Percentiles rank a stretch among this genome's conserved stretches.
These are phyloP conservation scores for Zymoseptoria passerinii DNA, from an alignment of 2,329 filamentous ascomycete genomes.

Conservation along the genomic window DNA sequence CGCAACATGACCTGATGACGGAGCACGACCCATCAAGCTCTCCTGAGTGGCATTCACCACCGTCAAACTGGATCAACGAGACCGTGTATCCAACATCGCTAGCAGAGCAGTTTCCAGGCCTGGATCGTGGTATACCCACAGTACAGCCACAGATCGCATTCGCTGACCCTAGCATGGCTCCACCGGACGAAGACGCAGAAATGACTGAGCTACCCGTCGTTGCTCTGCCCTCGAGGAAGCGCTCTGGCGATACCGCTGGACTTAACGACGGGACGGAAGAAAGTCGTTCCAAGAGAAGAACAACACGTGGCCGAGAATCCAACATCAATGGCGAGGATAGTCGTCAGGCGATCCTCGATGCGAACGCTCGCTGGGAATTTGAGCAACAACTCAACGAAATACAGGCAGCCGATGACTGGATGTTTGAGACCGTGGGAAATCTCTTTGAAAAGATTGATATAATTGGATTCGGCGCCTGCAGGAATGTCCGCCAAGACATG, in stretches of 20 bases:
- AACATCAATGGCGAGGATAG: constrained; percentile 40
- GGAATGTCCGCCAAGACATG: constrained; percentile 24
- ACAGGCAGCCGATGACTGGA: constrained; percentile 48
- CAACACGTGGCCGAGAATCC: constrained; percentile 52
- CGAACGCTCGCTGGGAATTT: constrained; percentile 47
- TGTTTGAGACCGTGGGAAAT: constrained; percentile 47
- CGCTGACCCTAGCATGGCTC: constrained; percentile 20
- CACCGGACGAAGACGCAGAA: constrained; percentile 24
- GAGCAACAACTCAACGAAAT: constrained; percentile 47
- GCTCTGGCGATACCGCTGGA: constrained; percentile 52
- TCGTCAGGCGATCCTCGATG: constrained; percentile 29
- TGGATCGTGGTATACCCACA: constrained; percentile 24
- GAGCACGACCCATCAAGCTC: constrained; percentile 1
- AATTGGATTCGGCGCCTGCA: constrained; percentile 27
- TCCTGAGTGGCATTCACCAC: constrained; percentile 4
- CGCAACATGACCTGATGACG: background rate
- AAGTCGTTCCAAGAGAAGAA: constrained; percentile 50
- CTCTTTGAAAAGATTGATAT: constrained; percentile 47
- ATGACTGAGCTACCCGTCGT: constrained; percentile 26
- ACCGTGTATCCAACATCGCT: constrained; percentile 14
- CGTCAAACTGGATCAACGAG: background rate
- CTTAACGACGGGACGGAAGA: constrained; percentile 51
- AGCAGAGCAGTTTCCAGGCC: constrained; percentile 26
- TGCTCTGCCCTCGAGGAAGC: constrained; percentile 45
- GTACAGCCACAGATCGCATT: constrained; percentile 25